Conservation (phyloP, 768 basidiomycete species). For the Trichaptum fuscoviolaceum region DNA sequence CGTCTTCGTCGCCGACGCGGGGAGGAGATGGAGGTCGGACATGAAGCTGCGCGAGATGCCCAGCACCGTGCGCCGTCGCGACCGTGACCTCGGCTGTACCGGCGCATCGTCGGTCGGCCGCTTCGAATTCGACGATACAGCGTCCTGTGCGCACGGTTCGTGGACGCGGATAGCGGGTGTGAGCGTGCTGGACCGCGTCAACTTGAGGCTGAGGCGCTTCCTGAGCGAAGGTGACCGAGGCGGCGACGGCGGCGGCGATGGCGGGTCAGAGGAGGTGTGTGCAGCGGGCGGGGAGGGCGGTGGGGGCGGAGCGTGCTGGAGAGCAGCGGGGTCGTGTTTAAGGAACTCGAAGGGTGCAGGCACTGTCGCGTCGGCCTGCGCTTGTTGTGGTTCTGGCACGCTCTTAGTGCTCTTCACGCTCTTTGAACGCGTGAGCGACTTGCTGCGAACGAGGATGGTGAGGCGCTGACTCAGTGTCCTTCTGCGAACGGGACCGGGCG, state of each 20-base stretch:
- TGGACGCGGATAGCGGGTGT: neutral
- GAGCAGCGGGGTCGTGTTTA: neutral
- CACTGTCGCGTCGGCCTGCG: too few species aligned
- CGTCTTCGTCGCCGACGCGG: too few species aligned
- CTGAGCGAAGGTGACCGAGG: too few species aligned
- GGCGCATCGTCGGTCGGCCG: neutral
- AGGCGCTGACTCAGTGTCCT: neutral
- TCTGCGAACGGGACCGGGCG: neutral
- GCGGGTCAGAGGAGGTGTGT: neutral
- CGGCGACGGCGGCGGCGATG: too few species aligned
- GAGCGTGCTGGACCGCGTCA: too few species aligned
- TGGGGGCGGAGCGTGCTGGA: neutral
- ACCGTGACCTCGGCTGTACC: neutral
- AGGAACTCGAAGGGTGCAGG: neutral
- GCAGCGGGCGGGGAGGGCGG: too few species aligned
- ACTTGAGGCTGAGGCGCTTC: neutral
- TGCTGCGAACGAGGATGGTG: neutral
- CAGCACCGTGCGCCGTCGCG: neutral
- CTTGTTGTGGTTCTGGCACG: too few species aligned
- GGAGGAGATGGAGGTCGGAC: neutral
- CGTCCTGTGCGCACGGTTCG: neutral
- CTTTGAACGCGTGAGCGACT: neutral
- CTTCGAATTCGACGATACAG: neutral
- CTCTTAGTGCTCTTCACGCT: neutral
- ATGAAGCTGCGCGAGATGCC: neutral